Base-by-base conservation (phyloP, 257 asterid species). In the Nicotiana undulata region DNA sequence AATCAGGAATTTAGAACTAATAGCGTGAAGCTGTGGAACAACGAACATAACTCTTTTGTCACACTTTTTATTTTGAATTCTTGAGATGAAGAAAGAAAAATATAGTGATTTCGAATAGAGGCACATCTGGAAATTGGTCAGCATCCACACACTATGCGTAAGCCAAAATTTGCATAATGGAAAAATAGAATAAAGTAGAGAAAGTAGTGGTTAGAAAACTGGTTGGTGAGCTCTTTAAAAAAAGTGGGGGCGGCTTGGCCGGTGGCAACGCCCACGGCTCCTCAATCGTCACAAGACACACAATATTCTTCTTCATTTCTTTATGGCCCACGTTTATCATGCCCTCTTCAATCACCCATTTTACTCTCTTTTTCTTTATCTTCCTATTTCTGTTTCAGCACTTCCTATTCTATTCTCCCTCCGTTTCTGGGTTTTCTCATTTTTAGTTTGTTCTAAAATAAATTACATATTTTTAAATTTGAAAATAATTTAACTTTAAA, bases 221-320 rank as follows among this genome's bases (percentile, higher is more conserved):
- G 13, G 51, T 63, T 79, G 82, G 67, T 46, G 60, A 8, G 75
- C 40, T 78, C 46, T 18, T 34, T 2, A 5, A 59, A 9, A 20
- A 60, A 13, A 24, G 37, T 44, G 75, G 75, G 76, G 82, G 82
- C 82, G 82, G 63, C 75, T 79, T 63, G 82, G 82, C 63, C 82
- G 82, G 82, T 79, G 76, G 49, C 76, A 37, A 77, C 81, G 40
- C 63, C 61, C 13, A 63, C 58, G 67, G 61, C 59, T 61, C 81
- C 22, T 78, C 68, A 37, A 15, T 77, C 56, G 24, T 59, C 59
- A 22, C 60, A 76, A 34, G 9, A 7, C 56, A 59, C 40, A 16
- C 53, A 37, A 60, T 61, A 60, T 52, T 63, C 76, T 37, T 44
- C 55, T 37, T 44, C 60, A 72, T 12, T 68, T 64, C 46, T 61